phyloP scores from a whole-genome alignment of 768 basidiomycete species.

The Pleurotus eryngii region DNA sequence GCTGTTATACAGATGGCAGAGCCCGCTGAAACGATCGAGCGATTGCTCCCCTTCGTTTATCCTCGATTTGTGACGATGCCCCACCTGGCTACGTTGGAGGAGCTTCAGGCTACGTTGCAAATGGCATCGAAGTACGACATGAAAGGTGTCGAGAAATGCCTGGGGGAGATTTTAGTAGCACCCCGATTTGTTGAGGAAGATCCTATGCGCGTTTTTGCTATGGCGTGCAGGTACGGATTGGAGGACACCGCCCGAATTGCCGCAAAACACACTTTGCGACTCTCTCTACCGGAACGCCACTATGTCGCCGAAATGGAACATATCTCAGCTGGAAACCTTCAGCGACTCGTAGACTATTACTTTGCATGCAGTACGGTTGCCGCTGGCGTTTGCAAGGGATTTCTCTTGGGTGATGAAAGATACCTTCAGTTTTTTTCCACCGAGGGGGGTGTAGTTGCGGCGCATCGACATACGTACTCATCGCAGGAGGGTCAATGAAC shows the following conservation, averaged over 20 bases:
- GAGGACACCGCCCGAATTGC: conserved; percentile 14
- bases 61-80: conserved; percentile 27
- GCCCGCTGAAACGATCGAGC: conserved; percentile 34
- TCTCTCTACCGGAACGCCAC: conserved; percentile 12
- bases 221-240: conserved; percentile 12
- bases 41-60: conserved; percentile 45
- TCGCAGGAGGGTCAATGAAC: conserved; percentile 12
- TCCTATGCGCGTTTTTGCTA: conserved; percentile 19
- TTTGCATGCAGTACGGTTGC: conserved; percentile 20
- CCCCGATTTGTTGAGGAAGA: conserved; percentile 13
- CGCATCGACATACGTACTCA: neutral
- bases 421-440: conserved; percentile 15
- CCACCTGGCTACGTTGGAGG: conserved; percentile 8
- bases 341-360: conserved; percentile 30
- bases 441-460: conserved; percentile 12
- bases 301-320: conserved; percentile 29
- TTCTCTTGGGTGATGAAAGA: conserved; percentile 16
- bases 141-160: conserved; percentile 14
- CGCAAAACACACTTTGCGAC: conserved; percentile 15
- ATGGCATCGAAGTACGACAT: conserved; percentile 23
- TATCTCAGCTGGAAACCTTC: conserved; percentile 25
- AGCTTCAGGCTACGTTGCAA: conserved; percentile 11
- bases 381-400: conserved; percentile 11
- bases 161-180: conserved; percentile 12
- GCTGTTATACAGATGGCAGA: conserved; percentile 49